phyloP scores from a whole-genome alignment of 1,139 yeast genomes.

The Candida smagusa region DNA sequence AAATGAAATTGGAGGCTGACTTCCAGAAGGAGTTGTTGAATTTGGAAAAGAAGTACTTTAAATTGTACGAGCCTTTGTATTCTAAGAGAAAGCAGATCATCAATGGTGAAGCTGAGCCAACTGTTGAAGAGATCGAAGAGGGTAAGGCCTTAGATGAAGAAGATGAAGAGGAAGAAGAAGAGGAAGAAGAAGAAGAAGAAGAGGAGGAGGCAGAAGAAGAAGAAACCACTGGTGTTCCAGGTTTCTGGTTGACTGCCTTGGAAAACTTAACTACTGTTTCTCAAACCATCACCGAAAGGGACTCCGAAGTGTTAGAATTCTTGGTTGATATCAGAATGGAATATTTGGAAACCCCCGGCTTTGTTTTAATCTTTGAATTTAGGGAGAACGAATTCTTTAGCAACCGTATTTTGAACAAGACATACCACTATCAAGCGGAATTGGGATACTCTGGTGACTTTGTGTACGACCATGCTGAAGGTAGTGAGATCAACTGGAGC shows the following conservation, averaged over 20 bases:
- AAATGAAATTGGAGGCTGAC: conserved; percentile 81
- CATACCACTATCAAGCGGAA: conserved; percentile 92
- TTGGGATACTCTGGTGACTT: conserved; percentile 94
- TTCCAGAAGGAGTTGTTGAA: conserved; percentile 87
- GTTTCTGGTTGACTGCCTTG: conserved; percentile 95
- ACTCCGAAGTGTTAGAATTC: conserved; percentile 73
- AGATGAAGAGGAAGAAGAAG: conserved; percentile 22
- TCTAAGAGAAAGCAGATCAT: conserved; percentile 71
- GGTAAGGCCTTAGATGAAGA: conserved; percentile 64
- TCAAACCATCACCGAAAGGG: conserved; percentile 87
- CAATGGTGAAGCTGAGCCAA: conserved; percentile 73
- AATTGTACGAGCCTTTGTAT: conserved; percentile 74
- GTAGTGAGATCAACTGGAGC: conserved; percentile 81
- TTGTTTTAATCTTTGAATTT: conserved; percentile 81
- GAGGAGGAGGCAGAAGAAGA: conserved; percentile 41
- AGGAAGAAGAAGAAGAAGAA: conserved; percentile 41
- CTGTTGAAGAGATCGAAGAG: conserved; percentile 68
- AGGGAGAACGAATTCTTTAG: conserved; percentile 73
- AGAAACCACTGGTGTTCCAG: conserved; percentile 72
- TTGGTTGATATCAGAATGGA: conserved; percentile 74
- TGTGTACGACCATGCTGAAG: conserved; percentile 96
- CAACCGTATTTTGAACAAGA: conserved; percentile 70
- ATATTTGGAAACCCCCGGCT: conserved; percentile 87
- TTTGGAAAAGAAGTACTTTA: conserved; percentile 77
- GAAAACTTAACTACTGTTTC: conserved; percentile 81